These are phyloP conservation scores for Talaromyces nanjingensis DNA, from an alignment of 495 filamentous ascomycete species.

Conservation along the genomic window DNA sequence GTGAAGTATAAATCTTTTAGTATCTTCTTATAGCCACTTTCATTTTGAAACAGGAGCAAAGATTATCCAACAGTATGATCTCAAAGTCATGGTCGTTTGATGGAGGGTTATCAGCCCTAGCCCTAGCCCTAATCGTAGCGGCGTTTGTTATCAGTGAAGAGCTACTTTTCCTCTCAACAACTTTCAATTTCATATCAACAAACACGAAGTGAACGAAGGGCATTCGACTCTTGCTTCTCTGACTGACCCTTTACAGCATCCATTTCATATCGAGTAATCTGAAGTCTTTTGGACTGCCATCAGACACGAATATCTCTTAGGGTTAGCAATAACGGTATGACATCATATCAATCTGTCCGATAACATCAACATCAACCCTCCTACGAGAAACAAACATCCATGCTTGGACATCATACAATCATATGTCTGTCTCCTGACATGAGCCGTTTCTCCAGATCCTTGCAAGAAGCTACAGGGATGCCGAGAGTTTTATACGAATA, in stretches of 20 bases:
- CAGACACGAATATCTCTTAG: background rate
- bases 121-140: background rate
- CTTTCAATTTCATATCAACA: too few relatives aligned
- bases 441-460: background rate
- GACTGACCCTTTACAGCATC: too few relatives aligned
- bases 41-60: too few relatives aligned
- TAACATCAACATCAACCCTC: background rate
- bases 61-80: too few relatives aligned
- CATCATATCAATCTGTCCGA: background rate
- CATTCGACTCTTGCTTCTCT: too few relatives aligned
- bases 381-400: background rate
- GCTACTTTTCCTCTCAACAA: background rate
- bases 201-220: too few relatives aligned
- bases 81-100: background rate
- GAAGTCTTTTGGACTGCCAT: background rate
- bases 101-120: background rate
- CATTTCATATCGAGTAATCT: too few relatives aligned
- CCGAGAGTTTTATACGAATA: background rate
- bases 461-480: background rate
- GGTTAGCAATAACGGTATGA: background rate
- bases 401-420: background rate
- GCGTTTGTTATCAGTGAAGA: background rate
- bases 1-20: too few relatives aligned
- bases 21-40: too few relatives aligned
- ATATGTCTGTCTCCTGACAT: background rate